These are phyloP conservation scores for Agaricus blazei DNA, from an alignment of 768 basidiomycete species.

Conservation along the genomic window DNA sequence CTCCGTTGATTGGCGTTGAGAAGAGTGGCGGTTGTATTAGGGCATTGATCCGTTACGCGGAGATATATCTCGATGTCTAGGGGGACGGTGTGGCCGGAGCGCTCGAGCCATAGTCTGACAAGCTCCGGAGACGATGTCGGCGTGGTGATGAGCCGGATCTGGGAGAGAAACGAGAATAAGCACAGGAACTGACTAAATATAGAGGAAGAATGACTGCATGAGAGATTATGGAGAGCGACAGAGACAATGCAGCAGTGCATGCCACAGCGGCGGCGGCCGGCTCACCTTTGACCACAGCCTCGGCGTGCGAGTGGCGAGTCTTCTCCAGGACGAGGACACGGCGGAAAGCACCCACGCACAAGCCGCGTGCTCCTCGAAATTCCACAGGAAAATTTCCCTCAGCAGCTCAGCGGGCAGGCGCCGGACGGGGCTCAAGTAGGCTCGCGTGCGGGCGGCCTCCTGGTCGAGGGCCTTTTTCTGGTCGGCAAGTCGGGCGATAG, in stretches of 20 bases:
- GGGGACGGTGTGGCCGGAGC: conserved; percentile 64
- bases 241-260: background rate
- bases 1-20: conserved; percentile 14
- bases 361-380: conserved; percentile 67
- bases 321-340: conserved; percentile 64
- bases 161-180: conserved; percentile 12
- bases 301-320: conserved; percentile 60
- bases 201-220: background rate
- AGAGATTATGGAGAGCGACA: background rate
- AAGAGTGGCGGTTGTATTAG: conserved; percentile 7
- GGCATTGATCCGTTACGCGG: conserved; percentile 33
- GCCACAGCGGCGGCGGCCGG: conserved; percentile 13
- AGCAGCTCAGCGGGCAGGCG: conserved; percentile 71
- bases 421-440: conserved; percentile 70
- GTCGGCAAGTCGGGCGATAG: conserved; percentile 49
- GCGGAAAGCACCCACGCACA: conserved; percentile 72
- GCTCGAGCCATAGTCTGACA: conserved; percentile 78
- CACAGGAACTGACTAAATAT: background rate
- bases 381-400: conserved; percentile 63
- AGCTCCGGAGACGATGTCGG: conserved; percentile 71
- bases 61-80: conserved; percentile 80
- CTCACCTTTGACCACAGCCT: conserved; percentile 74
- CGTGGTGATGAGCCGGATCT: conserved; percentile 74
- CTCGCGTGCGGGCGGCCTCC: conserved; percentile 42
- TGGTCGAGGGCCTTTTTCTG: conserved; percentile 47